A percentile compares a stretch with the other conserved stretches of the same genome.
These are phyloP conservation scores for Pulveroboletus frians DNA, from an alignment of 768 basidiomycete genomes.

Conservation along the genomic window DNA sequence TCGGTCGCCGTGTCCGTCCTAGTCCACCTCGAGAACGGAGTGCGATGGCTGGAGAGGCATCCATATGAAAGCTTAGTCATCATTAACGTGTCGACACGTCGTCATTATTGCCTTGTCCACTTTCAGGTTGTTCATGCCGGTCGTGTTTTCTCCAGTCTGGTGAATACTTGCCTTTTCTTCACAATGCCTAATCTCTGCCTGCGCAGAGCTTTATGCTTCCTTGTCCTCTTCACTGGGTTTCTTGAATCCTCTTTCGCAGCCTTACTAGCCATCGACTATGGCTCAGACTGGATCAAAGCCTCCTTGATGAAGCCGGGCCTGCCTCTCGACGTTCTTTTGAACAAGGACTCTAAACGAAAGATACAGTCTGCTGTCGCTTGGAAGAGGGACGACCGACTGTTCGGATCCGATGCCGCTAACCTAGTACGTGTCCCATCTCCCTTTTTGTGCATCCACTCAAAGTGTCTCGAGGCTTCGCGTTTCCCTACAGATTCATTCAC, in stretches of 20 bases:
- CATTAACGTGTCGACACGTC: slow-evolving; percentile 25
- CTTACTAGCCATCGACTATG: slow-evolving; percentile 96
- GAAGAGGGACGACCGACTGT: slow-evolving; percentile 86
- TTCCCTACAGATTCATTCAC: slow-evolving; percentile 87
- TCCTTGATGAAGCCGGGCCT: slow-evolving; percentile 91
- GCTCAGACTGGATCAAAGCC: slow-evolving; percentile 95
- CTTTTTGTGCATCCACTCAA: background rate
- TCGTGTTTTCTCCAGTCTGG: slow-evolving; percentile 12
- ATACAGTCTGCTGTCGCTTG: slow-evolving; percentile 86
- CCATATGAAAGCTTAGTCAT: slow-evolving; percentile 12
- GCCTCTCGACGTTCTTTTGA: slow-evolving; percentile 93
- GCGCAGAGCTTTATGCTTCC: slow-evolving; percentile 23
- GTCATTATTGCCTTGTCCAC: slow-evolving; percentile 1
- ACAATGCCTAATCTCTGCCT: slow-evolving; percentile 23
- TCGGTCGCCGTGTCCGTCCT: background rate
- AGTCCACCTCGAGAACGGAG: no score
- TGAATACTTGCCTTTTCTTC: slow-evolving; percentile 12
- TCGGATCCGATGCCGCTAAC: slow-evolving; percentile 85
- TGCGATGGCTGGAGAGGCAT: no score
- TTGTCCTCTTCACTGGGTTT: slow-evolving; percentile 20
- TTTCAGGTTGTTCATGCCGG: background rate
- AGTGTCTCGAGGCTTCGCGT: slow-evolving; percentile 65
- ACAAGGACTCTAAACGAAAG: slow-evolving; percentile 96
- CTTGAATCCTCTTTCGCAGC: slow-evolving; percentile 51
- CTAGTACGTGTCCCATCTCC: slow-evolving; percentile 50